Conservation (phyloP, 345 rosid species). For the Rubroshorea leprosula region DNA sequence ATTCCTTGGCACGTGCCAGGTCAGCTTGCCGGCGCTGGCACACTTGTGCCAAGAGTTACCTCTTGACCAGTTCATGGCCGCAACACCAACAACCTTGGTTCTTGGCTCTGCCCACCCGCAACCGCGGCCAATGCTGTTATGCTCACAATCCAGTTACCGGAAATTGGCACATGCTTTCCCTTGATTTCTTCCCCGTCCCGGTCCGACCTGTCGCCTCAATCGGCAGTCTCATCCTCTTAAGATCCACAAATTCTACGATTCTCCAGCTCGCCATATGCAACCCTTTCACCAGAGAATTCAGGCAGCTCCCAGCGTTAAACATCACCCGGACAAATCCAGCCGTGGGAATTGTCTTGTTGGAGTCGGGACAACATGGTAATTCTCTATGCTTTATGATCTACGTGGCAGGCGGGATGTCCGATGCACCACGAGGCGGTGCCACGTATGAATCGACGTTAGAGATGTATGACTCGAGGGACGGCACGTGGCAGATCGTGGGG, state of each 20-base stretch:
- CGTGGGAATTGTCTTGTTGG: constrained; percentile 29
- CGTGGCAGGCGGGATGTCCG: constrained; percentile 58
- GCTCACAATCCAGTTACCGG: constrained; percentile 30
- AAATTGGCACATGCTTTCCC: constrained; percentile 36
- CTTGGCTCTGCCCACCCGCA: constrained; percentile 38
- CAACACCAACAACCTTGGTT: constrained; percentile 38
- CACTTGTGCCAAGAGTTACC: constrained; percentile 24
- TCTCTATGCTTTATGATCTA: constrained; percentile 27
- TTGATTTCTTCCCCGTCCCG: constrained; percentile 29
- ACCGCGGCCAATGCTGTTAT: constrained; percentile 27
- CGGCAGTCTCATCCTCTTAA: constrained; percentile 36
- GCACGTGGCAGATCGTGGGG: constrained; percentile 30
- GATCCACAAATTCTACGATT: constrained; percentile 23
- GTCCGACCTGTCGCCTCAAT: constrained; percentile 30
- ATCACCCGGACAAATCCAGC: constrained; percentile 41
- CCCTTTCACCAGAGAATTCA: constrained; percentile 37
- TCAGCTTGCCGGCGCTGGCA: constrained; percentile 41
- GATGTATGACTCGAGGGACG: constrained; percentile 33
- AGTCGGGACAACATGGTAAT: constrained; percentile 5
- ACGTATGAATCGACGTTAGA: constrained; percentile 38
- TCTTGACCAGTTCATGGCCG: neutral
- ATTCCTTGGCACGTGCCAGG: constrained; percentile 41
- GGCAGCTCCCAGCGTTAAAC: constrained; percentile 33
- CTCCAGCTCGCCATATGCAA: constrained; percentile 35
- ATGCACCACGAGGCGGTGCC: constrained; percentile 27